Conservation (phyloP, 1,284 basidiomycete species). For the Earliella scabrosa region DNA sequence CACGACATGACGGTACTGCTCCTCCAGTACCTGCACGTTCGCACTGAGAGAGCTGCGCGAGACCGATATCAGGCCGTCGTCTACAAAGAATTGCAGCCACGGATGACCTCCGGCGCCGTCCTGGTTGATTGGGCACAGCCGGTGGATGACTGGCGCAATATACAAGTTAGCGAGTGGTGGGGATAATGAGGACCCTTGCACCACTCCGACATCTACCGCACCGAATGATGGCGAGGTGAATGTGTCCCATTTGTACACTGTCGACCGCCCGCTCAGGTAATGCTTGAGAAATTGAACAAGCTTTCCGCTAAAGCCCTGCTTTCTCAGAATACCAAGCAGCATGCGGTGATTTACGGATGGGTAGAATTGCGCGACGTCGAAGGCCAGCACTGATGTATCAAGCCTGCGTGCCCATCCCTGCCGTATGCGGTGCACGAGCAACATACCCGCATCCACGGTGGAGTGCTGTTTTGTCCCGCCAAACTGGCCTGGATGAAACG, state of each 20-base stretch:
- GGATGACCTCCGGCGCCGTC: not conserved
- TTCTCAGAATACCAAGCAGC: not conserved
- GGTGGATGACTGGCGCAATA: constrained; percentile 1
- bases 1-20: not conserved
- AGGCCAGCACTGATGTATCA: constrained; percentile 2
- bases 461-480: not conserved
- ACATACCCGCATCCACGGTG: not conserved
- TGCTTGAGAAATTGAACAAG: too few relatives aligned
- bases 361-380: too few relatives aligned
- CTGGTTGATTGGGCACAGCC: not conserved
- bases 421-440: not conserved
- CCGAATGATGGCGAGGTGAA: not conserved
- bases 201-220: not conserved
- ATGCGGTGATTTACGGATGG: not conserved
- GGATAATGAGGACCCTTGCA: not conserved
- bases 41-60: not conserved
- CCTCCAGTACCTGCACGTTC: not conserved
- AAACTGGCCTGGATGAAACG: too few relatives aligned
- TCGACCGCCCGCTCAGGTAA: not conserved
- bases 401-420: not conserved
- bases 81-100: constrained; percentile 2
- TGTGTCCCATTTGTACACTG: not conserved
- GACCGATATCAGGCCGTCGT: not conserved
- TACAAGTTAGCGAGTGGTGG: not conserved
- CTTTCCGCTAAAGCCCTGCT: not conserved